Evolutionary conservation across 1,139 yeast species (phyloP).

Genomic region (Magnusiomyces clavatus): DNA sequence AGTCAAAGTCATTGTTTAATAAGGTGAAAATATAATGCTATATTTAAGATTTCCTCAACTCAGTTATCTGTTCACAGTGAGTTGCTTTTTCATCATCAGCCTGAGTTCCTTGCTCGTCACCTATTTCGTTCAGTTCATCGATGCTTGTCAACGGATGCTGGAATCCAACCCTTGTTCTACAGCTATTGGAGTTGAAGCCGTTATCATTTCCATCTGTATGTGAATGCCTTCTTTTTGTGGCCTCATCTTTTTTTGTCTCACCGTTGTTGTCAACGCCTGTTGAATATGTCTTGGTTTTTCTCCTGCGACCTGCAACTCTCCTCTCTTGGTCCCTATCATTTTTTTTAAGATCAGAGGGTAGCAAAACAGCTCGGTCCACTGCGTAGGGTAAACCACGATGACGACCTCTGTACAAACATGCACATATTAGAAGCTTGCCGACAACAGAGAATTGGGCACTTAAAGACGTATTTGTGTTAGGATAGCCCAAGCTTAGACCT

Average conservation of each 20-base stretch:
- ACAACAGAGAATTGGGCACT: conserved; percentile 61
- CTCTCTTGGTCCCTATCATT: conserved; percentile 9
- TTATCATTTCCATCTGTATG: too few relatives aligned
- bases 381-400: conserved; percentile 95
- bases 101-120: conserved; percentile 38
- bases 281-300: too few relatives aligned
- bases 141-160: too few relatives aligned
- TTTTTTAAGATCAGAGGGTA: conserved; percentile 50
- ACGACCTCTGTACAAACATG: conserved; percentile 88
- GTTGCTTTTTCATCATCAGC: conserved; percentile 24
- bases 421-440: conserved; percentile 77
- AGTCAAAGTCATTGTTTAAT: too few relatives aligned
- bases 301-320: background rate
- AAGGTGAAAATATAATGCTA: too few relatives aligned
- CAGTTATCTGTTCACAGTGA: too few relatives aligned
- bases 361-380: conserved; percentile 85
- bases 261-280: too few relatives aligned
- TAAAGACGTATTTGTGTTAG: conserved; percentile 57
- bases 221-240: too few relatives aligned
- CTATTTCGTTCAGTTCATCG: conserved; percentile 17
- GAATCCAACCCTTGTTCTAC: too few relatives aligned
- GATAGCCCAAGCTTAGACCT: conserved; percentile 81
- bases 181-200: too few relatives aligned
- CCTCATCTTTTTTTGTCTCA: too few relatives aligned
- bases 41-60: too few relatives aligned